Evolutionary conservation across 1,284 basidiomycete species (phyloP).

Genomic region (Pholiota adiposa): DNA sequence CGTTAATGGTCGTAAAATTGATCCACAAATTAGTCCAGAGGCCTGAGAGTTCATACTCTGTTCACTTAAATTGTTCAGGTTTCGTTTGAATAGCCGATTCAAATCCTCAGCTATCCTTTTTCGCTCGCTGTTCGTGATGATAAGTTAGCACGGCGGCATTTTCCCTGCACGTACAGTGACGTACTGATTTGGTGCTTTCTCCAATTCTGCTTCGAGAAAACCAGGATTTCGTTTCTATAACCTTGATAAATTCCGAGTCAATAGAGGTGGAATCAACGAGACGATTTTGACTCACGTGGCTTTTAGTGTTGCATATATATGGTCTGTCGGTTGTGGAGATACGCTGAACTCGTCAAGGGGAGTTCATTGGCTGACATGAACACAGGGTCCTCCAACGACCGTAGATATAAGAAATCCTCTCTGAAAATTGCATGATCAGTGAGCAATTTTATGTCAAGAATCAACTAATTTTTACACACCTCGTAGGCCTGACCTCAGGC

Average conservation of each 20-base stretch:
- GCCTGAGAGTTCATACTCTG: background rate
- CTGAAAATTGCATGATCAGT: background rate
- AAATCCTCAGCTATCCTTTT: background rate
- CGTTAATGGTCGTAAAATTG: no score
- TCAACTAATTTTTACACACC: background rate
- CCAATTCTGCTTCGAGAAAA: background rate
- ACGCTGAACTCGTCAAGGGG: background rate
- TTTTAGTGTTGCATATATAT: background rate
- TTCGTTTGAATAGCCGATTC: background rate
- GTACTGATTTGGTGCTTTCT: background rate
- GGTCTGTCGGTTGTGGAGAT: background rate
- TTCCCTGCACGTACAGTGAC: no score
- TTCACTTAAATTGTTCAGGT: background rate
- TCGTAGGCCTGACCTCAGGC: background rate
- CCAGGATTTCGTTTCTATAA: background rate
- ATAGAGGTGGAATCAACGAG: constrained; percentile 17
- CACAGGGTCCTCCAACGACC: constrained; percentile 6
- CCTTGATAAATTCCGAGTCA: background rate
- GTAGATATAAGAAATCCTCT: constrained; percentile 4
- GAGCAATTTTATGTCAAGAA: background rate
- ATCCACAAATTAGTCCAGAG: background rate
- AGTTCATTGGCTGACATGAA: constrained; percentile 7
- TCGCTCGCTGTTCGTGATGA: background rate
- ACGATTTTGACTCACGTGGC: background rate
- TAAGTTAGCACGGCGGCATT: no score